Conservation (phyloP, 306 rosid genomes). For the Acacia crassicarpa region DNA sequence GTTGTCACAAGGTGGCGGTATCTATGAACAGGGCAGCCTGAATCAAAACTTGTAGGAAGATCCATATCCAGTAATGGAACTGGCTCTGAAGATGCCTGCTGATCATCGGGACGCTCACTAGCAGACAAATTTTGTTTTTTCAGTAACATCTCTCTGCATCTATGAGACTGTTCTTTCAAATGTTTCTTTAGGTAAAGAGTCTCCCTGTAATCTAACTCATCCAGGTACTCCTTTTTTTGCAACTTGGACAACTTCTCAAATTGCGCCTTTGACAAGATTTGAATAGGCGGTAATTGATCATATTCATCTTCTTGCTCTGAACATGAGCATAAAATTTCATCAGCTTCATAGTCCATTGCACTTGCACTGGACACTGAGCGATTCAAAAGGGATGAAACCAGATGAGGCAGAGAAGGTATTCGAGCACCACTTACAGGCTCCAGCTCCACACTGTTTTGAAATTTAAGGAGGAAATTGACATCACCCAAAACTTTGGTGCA, state of each 20-base stretch:
- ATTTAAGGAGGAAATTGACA: slow-evolving; percentile 70
- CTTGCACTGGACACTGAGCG: slow-evolving; percentile 36
- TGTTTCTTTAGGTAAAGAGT: slow-evolving; percentile 83
- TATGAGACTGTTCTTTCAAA: slow-evolving; percentile 64
- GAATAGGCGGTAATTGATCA: slow-evolving; percentile 77
- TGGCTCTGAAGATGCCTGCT: slow-evolving; percentile 62
- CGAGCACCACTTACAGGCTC: slow-evolving; percentile 56
- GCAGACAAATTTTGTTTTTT: slow-evolving; percentile 36
- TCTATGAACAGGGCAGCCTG: slow-evolving; percentile 62
- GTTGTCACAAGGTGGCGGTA: slow-evolving; percentile 64
- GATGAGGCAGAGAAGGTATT: slow-evolving; percentile 85
- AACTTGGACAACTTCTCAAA: slow-evolving; percentile 68
- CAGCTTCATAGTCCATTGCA: slow-evolving; percentile 56
- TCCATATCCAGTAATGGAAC: slow-evolving; percentile 78
- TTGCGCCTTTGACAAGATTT: slow-evolving; percentile 73
- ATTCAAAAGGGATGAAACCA: slow-evolving; percentile 72
- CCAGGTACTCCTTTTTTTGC: slow-evolving; percentile 74
- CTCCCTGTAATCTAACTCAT: slow-evolving; percentile 93
- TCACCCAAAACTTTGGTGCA: slow-evolving; percentile 83
- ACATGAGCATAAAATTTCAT: slow-evolving; percentile 51
- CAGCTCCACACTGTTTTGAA: slow-evolving; percentile 71
- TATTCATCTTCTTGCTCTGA: slow-evolving; percentile 73
- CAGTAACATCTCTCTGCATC: slow-evolving; percentile 47
- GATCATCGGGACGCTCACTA: slow-evolving; percentile 47
- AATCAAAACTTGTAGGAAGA: slow-evolving; percentile 75